Percentiles rank a stretch among this genome's conserved stretches.
phyloP scores from a whole-genome alignment of 148 eudicot species.

The Salicornia ramosissima region DNA sequence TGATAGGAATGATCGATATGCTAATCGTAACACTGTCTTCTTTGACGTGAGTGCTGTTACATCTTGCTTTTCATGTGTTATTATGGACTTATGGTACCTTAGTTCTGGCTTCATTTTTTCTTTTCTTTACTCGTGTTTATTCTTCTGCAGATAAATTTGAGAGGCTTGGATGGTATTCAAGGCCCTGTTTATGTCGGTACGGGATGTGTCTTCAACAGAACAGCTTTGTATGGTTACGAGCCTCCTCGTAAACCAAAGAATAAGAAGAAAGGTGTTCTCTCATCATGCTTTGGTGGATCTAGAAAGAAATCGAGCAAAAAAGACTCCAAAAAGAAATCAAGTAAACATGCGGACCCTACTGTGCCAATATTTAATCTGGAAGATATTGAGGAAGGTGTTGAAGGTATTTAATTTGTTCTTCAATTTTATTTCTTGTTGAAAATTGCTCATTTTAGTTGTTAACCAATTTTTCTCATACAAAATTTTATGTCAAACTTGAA shows the following conservation, averaged over 20 bases:
- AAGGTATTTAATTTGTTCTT: constrained; percentile 28
- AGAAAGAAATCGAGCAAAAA: constrained; percentile 43
- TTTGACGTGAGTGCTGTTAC: constrained; percentile 34
- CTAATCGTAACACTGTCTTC: constrained; percentile 47
- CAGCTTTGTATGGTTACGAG: constrained; percentile 48
- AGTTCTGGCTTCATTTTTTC: neutral
- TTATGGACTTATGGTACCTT: neutral
- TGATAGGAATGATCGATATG: constrained; percentile 44
- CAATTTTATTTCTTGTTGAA: neutral
- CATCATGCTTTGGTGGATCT: constrained; percentile 43
- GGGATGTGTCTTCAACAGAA: constrained; percentile 50
- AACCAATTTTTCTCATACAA: too few relatives aligned
- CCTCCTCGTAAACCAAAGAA: constrained; percentile 42
- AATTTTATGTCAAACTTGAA: too few relatives aligned
- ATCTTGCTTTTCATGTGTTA: neutral
- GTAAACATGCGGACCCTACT: constrained; percentile 39
- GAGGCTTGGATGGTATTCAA: constrained; percentile 51
- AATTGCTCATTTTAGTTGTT: neutral
- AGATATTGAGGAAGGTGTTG: constrained; percentile 49
- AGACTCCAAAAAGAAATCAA: constrained; percentile 41
- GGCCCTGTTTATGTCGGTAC: constrained; percentile 54
- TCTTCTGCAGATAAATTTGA: constrained; percentile 35
- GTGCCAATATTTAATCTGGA: constrained; percentile 46
- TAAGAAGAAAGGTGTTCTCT: constrained; percentile 32
- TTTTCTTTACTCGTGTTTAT: neutral